Base-by-base conservation (phyloP, 805 yeast genomes). In the Cyberlindnera mississippiensis region DNA sequence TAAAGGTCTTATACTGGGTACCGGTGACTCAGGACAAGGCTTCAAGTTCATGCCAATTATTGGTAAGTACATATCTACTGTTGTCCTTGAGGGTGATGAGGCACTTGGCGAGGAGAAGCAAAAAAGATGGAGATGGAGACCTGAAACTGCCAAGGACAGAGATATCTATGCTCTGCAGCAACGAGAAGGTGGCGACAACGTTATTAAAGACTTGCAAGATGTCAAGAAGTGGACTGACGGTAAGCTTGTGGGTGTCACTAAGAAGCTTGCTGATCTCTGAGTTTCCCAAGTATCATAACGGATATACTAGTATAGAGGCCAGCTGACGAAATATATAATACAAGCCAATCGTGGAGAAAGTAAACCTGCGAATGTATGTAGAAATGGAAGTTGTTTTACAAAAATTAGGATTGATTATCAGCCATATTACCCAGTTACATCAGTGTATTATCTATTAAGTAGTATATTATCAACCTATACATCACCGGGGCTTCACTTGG, bases 21-120 rank as follows among this genome's bases (percentile, higher is more conserved):
- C 69, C 27, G 69, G 69, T 34, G 69, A 64, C 32, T 62, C 68
- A 6, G 68, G 69, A 1, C 59, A 61, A 34, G 67, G 67, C 0
- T 65, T 62, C 56, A 64, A 62, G 51, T 55, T 55, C 44, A 59
- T 64, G 66, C 69, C 69, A 6, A 50, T 50, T 16, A 51, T 63
- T 26, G 69, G 68, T 26, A 51, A 59, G 20, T 62, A 57, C 39
- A 53, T 63, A 42, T 50, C 63, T 12, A 52, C 52, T 19, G 56
- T 67, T n/a, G 57, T 59, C 1, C 13, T 59, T 16, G 45, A 60
- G 10, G 71, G 70, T 3, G 58, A 52, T n/a, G 39, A 32, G 1
- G 51, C 57, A 1, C 38, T 66, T 6, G 61, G 51, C 4, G 55
- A 56, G 29, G 53, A 46, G 30, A 54, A 52, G 36, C 37, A 53